Evolutionary conservation across 208 protist genomes (phyloP).

Genomic region (Porcisia deanei): DNA sequence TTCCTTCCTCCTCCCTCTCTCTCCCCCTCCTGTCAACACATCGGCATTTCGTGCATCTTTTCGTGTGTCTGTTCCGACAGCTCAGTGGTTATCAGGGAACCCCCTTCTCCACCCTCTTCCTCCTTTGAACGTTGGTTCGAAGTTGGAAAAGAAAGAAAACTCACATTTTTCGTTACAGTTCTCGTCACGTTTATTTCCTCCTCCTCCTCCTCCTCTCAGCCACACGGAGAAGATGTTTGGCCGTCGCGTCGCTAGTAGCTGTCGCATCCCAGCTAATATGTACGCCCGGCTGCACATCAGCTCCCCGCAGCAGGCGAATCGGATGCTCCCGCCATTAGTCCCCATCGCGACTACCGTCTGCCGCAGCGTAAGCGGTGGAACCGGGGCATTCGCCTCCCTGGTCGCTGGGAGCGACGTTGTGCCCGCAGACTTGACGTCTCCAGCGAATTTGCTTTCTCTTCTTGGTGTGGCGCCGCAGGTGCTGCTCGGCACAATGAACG

Average conservation of each 20-base stretch:
- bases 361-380: conserved; percentile 37
- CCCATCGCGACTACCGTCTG: conserved; percentile 39
- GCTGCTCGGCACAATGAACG: conserved; percentile 49
- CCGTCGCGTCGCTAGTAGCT: conserved; percentile 77
- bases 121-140: not conserved
- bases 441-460: conserved; percentile 47
- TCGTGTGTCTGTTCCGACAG: not conserved
- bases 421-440: conserved; percentile 39
- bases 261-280: conserved; percentile 78
- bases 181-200: not conserved
- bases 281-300: conserved; percentile 76
- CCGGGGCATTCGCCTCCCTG: conserved; percentile 27
- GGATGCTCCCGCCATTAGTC: conserved; percentile 78
- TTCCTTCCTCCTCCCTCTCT: not conserved
- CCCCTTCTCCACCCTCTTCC: not conserved
- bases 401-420: conserved; percentile 31
- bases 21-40: not conserved
- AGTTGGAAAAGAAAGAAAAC: conserved; percentile 3
- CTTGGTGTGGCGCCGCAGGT: conserved; percentile 56
- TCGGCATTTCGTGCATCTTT: not conserved
- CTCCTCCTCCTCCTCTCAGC: not conserved
- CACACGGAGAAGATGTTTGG: conserved; percentile 60
- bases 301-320: conserved; percentile 70
- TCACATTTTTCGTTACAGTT: not conserved
- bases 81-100: not conserved